Evolutionary conservation across 2,329 filamentous ascomycete genomes (phyloP), one percentile per base, ranked within the genome.

Genomic region (Aspergillus udagawae): DNA sequence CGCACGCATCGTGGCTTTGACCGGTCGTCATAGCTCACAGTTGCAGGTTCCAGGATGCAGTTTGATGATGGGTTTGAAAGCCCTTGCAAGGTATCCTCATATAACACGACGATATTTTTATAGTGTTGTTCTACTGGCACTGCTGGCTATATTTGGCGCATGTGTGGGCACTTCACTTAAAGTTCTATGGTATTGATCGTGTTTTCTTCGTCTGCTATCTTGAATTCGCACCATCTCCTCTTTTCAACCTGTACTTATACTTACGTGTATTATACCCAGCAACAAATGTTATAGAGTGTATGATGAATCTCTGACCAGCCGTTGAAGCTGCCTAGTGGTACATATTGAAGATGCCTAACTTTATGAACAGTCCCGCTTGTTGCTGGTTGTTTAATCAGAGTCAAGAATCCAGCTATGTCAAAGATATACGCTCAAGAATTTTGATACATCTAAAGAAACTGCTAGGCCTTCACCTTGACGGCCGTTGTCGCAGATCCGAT

Each of bases 231-330:
- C 27, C 53, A 54, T 60, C 62, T 52, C 62, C 54, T 51, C 54
- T 65, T 56, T 58, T 59, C 41, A 53, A 20, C 50, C 52, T 52
- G 44, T 48, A 48, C 27, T 25, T 51, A 23, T 28, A 50, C 29
- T n/a, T 27, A 5, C 55, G 42, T 57, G 53, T 56, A 56, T 49
- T 60, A 63, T 59, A 63, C 53, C 55, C 49, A 58, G 52, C 47
- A 55, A 53, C 21, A 29, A 58, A 23, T 47, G 21, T 23, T 23
- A 47, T 47, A 47, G 44, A 47, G 21, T 47, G 2, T 14, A 47
- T 17, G 32, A 35, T 38, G 32, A 8, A 17, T 7, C 8, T 38
- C 14, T 23, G 42, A 23, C 10, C 8, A 21, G 20, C 20, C 20
- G 3, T 44, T 6, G 41, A 44, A 42, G 7, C 21, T 35, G 14